phyloP scores from a whole-genome alignment of 2,329 filamentous ascomycete genomes.

The Akanthomyces uredinophilus region DNA sequence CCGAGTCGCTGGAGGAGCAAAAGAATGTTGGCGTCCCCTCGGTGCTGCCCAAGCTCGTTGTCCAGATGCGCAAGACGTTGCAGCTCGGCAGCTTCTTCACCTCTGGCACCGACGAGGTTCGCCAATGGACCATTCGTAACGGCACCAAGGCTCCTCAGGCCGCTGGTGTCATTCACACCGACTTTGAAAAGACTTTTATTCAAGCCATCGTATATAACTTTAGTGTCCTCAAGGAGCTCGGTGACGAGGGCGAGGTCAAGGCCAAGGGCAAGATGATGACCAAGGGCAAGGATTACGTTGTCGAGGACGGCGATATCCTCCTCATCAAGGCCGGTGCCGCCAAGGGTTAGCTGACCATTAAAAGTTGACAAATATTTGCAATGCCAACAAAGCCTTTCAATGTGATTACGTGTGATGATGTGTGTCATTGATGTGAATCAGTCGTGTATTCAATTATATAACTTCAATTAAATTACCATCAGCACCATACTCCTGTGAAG shows the following conservation, averaged over 20 bases:
- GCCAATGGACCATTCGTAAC: constrained; percentile 96
- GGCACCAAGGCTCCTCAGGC: constrained; percentile 97
- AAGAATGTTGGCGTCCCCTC: constrained; percentile 85
- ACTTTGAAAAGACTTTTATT: constrained; percentile 99
- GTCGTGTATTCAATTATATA: not conserved
- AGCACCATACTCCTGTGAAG: not conserved
- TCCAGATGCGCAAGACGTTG: constrained; percentile 86
- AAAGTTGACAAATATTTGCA: not conserved
- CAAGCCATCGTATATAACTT: constrained; percentile 95
- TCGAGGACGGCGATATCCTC: constrained; percentile 76
- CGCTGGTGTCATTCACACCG: constrained; percentile 94
- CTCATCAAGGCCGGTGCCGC: constrained; percentile 87
- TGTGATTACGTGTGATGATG: not conserved
- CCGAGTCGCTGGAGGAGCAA: constrained; percentile 74
- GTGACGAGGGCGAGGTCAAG: constrained; percentile 84
- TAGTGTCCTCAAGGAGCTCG: constrained; percentile 71
- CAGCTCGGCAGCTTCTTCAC: constrained; percentile 97
- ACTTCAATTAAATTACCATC: not conserved
- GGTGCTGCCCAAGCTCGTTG: constrained; percentile 83
- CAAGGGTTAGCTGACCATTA: constrained; percentile 51
- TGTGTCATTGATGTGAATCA: not conserved
- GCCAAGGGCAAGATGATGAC: constrained; percentile 96
- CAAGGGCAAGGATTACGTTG: constrained; percentile 95
- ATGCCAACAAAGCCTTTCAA: constrained; percentile 16
- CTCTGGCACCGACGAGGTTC: constrained; percentile 87